A percentile compares a stretch with the other conserved stretches of the same genome.
Evolutionary conservation across 2,329 filamentous ascomycete genomes (phyloP).

Genomic region (Tolypocladium album): DNA sequence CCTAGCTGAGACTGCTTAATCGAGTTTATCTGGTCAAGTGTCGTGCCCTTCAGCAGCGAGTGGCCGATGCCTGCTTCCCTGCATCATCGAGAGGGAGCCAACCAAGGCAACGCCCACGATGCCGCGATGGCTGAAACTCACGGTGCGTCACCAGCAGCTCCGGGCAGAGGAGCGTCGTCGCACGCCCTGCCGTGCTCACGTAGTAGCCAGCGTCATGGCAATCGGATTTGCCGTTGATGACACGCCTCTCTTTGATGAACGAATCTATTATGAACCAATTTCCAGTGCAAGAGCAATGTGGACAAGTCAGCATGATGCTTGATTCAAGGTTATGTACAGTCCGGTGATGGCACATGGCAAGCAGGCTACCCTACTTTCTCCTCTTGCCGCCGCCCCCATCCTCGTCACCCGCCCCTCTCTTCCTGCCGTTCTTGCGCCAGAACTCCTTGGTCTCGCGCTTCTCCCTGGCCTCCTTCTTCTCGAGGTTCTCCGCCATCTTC

Average conservation of each 20-base stretch:
- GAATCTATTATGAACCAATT: background rate
- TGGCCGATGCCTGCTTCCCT: background rate
- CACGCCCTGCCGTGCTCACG: background rate
- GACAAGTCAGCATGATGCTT: background rate
- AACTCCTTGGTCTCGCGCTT: constrained; percentile 88
- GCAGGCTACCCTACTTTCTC: constrained; percentile 12
- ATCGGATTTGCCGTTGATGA: background rate
- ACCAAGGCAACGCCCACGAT: constrained; percentile 5
- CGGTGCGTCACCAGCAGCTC: too few species aligned
- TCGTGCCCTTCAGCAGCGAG: background rate
- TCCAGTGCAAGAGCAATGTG: background rate
- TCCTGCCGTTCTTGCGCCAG: constrained; percentile 83
- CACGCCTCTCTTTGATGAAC: background rate
- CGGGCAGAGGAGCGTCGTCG: too few species aligned
- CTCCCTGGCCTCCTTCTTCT: constrained; percentile 79
- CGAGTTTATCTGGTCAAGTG: background rate
- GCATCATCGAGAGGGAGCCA: constrained; percentile 3
- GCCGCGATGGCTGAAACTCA: background rate
- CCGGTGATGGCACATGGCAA: background rate
- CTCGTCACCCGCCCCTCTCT: constrained; percentile 36
- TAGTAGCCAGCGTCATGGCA: background rate
- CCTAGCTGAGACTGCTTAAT: background rate
- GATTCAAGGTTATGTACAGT: background rate
- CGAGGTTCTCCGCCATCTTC: constrained; percentile 70
- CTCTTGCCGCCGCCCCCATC: constrained; percentile 22